Conservation (phyloP, 176 grass and related monocot species). For the Miscanthus lutarioriparius region DNA sequence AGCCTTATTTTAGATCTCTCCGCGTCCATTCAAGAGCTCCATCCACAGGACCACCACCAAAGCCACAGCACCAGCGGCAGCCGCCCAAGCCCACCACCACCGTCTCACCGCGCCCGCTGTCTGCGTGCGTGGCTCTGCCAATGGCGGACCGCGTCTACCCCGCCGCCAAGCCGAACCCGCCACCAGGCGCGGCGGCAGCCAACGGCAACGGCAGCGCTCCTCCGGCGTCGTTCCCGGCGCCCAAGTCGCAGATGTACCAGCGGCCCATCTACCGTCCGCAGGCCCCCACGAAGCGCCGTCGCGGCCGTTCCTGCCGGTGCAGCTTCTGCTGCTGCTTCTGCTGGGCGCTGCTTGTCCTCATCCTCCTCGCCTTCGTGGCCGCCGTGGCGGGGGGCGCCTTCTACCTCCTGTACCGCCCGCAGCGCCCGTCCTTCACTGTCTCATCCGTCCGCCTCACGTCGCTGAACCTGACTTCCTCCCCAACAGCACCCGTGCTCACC, state of each 20-base stretch:
- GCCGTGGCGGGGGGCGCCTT: slow-evolving; percentile 62
- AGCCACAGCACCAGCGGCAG: background rate
- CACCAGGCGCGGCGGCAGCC: slow-evolving; percentile 20
- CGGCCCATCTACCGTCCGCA: slow-evolving; percentile 73
- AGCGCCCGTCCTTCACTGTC: slow-evolving; percentile 71
- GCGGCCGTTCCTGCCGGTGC: slow-evolving; percentile 57
- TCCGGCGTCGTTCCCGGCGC: slow-evolving; percentile 33
- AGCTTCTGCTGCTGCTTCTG: slow-evolving; percentile 69
- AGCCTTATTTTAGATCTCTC: slow-evolving; percentile 33
- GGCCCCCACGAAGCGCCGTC: slow-evolving; percentile 26
- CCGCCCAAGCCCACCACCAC: background rate
- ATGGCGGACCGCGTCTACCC: slow-evolving; percentile 86
- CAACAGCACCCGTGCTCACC: slow-evolving; percentile 52
- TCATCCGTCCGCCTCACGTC: slow-evolving; percentile 52
- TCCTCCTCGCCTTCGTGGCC: slow-evolving; percentile 59
- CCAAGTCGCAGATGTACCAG: slow-evolving; percentile 77
- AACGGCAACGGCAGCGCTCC: background rate
- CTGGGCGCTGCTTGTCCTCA: slow-evolving; percentile 55
- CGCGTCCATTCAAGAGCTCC: slow-evolving; percentile 2
- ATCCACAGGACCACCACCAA: slow-evolving; percentile 4
- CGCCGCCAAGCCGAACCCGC: slow-evolving; percentile 68
- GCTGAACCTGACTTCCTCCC: slow-evolving; percentile 56
- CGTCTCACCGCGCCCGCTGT: too few species aligned
- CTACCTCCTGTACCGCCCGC: slow-evolving; percentile 89
- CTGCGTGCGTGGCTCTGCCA: background rate